phyloP scores from a whole-genome alignment of 176 grass and related monocot species.

The Oryza officinalis region DNA sequence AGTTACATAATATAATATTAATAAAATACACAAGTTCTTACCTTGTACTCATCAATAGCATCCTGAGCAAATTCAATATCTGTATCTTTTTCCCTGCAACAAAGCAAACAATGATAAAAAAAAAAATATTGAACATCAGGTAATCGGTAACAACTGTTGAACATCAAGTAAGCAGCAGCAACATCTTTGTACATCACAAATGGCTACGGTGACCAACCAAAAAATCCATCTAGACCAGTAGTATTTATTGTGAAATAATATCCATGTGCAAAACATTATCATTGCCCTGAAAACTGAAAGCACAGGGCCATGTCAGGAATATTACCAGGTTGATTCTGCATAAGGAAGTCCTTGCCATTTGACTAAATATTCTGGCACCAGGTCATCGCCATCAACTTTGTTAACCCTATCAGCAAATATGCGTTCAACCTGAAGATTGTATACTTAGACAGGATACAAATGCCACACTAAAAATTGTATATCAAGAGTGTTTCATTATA shows the following conservation, averaged over 20 bases:
- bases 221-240: not conserved
- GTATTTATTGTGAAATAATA: not conserved
- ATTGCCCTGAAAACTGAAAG: conserved; percentile 13
- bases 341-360: conserved; percentile 99
- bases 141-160: not conserved
- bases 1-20: not conserved
- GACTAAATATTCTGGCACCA: conserved; percentile 92
- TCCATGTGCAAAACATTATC: conserved; percentile 22
- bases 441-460: conserved; percentile 41
- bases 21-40: conserved; percentile 40
- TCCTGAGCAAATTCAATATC: conserved; percentile 99
- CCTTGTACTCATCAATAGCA: conserved; percentile 98
- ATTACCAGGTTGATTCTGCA: conserved; percentile 98
- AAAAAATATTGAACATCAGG: not conserved
- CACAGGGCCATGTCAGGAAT: conserved; percentile 26
- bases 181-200: conserved; percentile 7
- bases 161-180: conserved; percentile 11
- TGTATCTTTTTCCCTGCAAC: conserved; percentile 93
- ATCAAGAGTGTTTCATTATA: conserved; percentile 12
- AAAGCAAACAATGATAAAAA: conserved; percentile 15
- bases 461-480: not conserved
- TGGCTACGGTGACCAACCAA: not conserved
- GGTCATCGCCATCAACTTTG: conserved; percentile 77
- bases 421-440: conserved; percentile 85
- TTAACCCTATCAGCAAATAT: conserved; percentile 98